Base-by-base conservation (phyloP, 768 basidiomycete species). In the Xerocomellus chrysenteron region DNA sequence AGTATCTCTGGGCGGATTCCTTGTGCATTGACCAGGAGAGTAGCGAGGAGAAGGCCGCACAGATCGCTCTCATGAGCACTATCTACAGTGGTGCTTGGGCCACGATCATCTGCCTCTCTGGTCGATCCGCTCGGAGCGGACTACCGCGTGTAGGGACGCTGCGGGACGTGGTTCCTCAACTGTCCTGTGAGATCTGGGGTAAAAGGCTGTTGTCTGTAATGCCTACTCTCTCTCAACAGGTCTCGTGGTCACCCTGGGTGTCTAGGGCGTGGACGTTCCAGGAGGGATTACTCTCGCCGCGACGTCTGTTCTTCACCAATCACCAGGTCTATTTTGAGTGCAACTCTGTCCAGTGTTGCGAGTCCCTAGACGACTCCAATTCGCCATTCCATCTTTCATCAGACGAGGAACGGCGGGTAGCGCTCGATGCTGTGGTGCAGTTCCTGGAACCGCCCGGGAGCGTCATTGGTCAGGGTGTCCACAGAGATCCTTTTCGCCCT, bases 291-390 rank as follows among this genome's bases (percentile, higher is more conserved):
- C 55, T 64, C 36, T 68, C 65, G 3, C 50, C 49, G 0, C 58
- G 62, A 21, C 47, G 51, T 33, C 41, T 61, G 14, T 60, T 64
- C 60, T 64, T 66, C 47, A 67, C 65, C 1, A 50, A 55, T 9
- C 53, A 61, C 19, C 59, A 66, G 12, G 56, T 66, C 14, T 64
- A 62, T 28, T 67, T 62, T 13, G 60, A 62, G 37, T 65, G 59
- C 26, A 60, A 57, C 21, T 37, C 51, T 11, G 16, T 54, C 7
- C 52, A 50, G 37, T 60, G 60, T 6, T 59, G 57, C n/a, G 57
- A 65, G 3, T 64, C 58, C 17, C 8, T 57, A 1, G 51, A 59
- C 12, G 51, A 65, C n/a, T 47, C 53, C 5, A 24, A 9, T 39
- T 65, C 64, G 11, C 55, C 42, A 12, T 59, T 65, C 43, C 55